Evolutionary conservation across 2,329 filamentous ascomycete genomes (phyloP), one percentile per base, ranked within the genome.

Genomic region (Pseudogymnoascus sp.): DNA sequence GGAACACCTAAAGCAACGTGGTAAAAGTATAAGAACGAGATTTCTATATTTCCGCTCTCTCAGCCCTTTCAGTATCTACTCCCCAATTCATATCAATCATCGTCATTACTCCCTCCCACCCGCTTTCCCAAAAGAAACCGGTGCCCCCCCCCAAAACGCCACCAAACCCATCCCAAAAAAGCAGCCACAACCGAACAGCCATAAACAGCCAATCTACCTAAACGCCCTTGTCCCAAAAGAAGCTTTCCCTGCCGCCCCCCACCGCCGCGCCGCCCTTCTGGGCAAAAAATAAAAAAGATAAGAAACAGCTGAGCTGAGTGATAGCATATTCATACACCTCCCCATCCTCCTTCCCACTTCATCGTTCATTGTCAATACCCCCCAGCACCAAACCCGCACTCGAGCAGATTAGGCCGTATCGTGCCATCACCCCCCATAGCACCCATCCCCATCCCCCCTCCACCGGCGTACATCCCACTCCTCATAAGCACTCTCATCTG

Each of bases 1-100:
- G 1, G 18, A 12, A 36, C 12, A 14, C 73, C 4, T 11, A 8
- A 33, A 33, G 9, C 2, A 33, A 9, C 30, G 9, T 25, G 5
- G 22, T 25, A 25, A 25, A 25, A 25, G 16, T 22, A 35, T 12
- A n/a, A 20, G 9, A 9, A 41, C 18, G 38, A 41, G 38, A 41
- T 41, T 41, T 41, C 38, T 39, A 39, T 39, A 39, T 39, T 39
- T 39, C 37, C 37, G 20, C 37, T 39, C 6, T 41, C 35, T 36
- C 35, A 36, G 35, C 2, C 5, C 35, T 14, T 35, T 9, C 30
- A 33, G 12, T 36, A 36, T 36, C 35, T 36, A 36, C 35, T 14
- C 37, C 38, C 16, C 18, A 3, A 12, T 20, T 41, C 38, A 41
- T 41, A 16, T 20, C 38, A 41, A 16, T 20, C 38, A 20, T 41